Base-by-base conservation (phyloP, 108 stramenopile species). In the Pseudonitzschia pungens region DNA sequence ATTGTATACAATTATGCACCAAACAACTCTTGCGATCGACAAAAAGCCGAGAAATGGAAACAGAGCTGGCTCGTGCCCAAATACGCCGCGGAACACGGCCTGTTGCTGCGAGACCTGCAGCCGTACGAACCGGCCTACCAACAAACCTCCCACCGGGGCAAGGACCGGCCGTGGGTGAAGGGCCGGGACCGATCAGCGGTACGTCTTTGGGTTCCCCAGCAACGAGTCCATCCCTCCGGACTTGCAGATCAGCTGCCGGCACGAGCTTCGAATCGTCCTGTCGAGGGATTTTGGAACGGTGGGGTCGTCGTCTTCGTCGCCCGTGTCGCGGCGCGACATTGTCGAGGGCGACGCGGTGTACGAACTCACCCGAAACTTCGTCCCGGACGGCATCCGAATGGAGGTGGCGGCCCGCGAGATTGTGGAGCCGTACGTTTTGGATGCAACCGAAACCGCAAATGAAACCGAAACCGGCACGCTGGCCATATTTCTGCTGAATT, bases 231-330 rank as follows among this genome's bases (percentile, higher is more conserved):
- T 86, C 26, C 77, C 72, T 29, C 71, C 56, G 65, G 54, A 82
- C 12, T 69, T 86, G 4, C 92, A 93, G 70, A 65, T 93, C 28
- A 89, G 89, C 27, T 93, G 89, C 60, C 83, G 92, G 48, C 90
- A 91, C 67, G 92, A 93, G 60, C 73, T 93, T 28, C 87, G 91
- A 57, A 62, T 93, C n/a, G 69, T 59, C 20, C 36, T 89, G 18
- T 72, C 83, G 69, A 70, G 77, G 24, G 79, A 87, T 16, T 56
- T 76, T 6, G 22, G 48, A 65, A 75, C 60, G 56, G 71, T 20
- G n/a, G n/a, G n/a, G n/a, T n/a, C n/a, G n/a, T n/a, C n/a, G n/a
- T n/a, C n/a, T n/a, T n/a, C n/a, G n/a, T 68, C 48, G 12, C 27
- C 69, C 4, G 76, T 72, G 18, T 74, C 82, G 6, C 57, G 62